Conservation (phyloP, 305 asterid genomes). For the Fraxinus baroniana region DNA sequence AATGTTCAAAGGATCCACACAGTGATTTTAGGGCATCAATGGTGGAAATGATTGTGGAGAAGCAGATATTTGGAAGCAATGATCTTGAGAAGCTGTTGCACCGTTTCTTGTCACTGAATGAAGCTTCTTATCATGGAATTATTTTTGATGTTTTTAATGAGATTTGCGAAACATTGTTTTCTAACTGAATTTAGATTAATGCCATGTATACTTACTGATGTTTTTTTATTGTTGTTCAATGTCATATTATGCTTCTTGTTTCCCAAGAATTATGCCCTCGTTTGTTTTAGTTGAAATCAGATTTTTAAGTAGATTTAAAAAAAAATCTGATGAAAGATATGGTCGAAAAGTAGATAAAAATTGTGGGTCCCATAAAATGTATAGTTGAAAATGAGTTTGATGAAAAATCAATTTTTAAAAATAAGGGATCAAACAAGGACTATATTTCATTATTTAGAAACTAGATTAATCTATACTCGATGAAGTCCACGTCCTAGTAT, state of each 20-base stretch:
- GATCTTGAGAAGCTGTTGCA: constrained; percentile 65
- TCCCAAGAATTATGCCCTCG: neutral
- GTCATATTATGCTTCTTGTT: neutral
- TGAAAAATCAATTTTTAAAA: too few species aligned
- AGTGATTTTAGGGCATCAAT: constrained; percentile 74
- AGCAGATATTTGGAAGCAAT: constrained; percentile 52
- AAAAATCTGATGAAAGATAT: too few species aligned
- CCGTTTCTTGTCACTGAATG: constrained; percentile 56
- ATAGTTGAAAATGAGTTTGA: too few species aligned
- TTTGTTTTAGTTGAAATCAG: neutral
- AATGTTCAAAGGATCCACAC: constrained; percentile 56
- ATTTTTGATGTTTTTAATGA: neutral
- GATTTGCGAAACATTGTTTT: neutral
- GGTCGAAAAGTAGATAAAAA: neutral
- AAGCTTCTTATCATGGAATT: constrained; percentile 39
- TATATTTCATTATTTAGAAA: neutral
- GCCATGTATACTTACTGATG: neutral
- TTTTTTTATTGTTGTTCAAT: neutral
- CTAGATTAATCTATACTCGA: neutral
- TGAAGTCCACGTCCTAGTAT: neutral
- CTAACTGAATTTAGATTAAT: neutral
- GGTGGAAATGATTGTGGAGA: constrained; percentile 85
- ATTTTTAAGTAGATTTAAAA: too few species aligned
- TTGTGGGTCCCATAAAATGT: too few species aligned
- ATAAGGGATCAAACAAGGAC: too few species aligned